phyloP scores from a whole-genome alignment of 2,329 filamentous ascomycete genomes.

The Capronia americana region DNA sequence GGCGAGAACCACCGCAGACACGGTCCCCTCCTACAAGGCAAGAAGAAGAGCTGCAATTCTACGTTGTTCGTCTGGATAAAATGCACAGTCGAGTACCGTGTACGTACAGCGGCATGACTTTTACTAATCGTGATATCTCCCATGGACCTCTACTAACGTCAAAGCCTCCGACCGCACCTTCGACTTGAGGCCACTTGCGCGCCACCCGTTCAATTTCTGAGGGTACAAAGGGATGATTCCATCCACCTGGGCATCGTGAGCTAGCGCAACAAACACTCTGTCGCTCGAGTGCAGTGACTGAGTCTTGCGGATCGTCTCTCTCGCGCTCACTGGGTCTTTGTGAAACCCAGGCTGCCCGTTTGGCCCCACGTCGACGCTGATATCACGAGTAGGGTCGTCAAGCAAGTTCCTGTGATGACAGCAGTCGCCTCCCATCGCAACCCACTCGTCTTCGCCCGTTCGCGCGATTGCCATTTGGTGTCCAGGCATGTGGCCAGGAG shows the following conservation, averaged over 20 bases:
- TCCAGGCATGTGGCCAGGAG: slow-evolving; percentile 56
- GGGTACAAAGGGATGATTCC: slow-evolving; percentile 22
- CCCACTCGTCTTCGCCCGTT: slow-evolving; percentile 48
- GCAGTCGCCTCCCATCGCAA: slow-evolving; percentile 59
- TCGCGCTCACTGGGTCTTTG: slow-evolving; percentile 16
- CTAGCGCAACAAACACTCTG: slow-evolving; percentile 20
- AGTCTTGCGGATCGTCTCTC: slow-evolving; percentile 19
- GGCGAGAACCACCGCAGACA: not conserved
- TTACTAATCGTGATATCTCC: slow-evolving; percentile 11
- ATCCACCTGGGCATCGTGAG: slow-evolving; percentile 24
- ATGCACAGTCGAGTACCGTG: not conserved
- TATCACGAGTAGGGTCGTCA: slow-evolving; percentile 16
- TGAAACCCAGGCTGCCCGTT: slow-evolving; percentile 29
- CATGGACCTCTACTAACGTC: slow-evolving; percentile 21
- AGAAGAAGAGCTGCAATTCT: not conserved
- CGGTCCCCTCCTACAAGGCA: not conserved
- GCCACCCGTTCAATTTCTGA: slow-evolving; percentile 21
- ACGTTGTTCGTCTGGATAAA: not conserved
- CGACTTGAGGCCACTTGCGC: slow-evolving; percentile 15
- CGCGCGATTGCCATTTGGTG: slow-evolving; percentile 59
- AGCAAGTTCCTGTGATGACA: slow-evolving; percentile 45
- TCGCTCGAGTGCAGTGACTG: slow-evolving; percentile 13
- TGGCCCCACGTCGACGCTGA: slow-evolving; percentile 27
- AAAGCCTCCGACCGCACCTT: slow-evolving; percentile 12
- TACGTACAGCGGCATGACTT: not conserved